Percentiles rank a stretch among this genome's conserved stretches.
Conservation (phyloP, 176 grass and related monocot genomes). For the Cenchrus americanus region DNA sequence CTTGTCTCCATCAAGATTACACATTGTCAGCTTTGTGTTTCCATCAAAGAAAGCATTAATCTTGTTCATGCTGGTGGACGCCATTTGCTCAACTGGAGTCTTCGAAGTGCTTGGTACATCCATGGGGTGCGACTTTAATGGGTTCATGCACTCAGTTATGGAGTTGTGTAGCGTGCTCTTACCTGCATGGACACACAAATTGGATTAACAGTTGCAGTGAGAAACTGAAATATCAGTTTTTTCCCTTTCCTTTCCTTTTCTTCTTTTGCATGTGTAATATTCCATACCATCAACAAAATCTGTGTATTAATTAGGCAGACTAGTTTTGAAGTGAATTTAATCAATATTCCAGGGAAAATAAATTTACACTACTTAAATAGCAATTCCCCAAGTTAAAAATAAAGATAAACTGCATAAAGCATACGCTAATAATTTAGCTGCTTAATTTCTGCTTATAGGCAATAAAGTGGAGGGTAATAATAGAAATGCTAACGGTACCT, state of each 20-base stretch:
- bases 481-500: conserved; percentile 47
- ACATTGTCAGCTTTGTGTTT: conserved; percentile 72
- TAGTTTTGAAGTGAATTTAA: neutral
- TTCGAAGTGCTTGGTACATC: conserved; percentile 56
- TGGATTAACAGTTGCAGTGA: conserved; percentile 26
- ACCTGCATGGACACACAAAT: conserved; percentile 61
- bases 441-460: conserved; percentile 10
- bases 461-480: neutral
- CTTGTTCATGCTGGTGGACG: conserved; percentile 50
- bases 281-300: conserved; percentile 19
- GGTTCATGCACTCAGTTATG: conserved; percentile 68
- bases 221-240: conserved; percentile 1
- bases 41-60: conserved; percentile 69
- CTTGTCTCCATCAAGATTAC: conserved; percentile 64
- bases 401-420: neutral
- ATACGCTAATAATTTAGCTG: neutral
- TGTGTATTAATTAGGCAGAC: conserved; percentile 12
- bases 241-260: neutral
- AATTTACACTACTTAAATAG: conserved; percentile 2
- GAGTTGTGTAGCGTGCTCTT: conserved; percentile 80
- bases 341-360: neutral
- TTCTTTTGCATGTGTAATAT: neutral
- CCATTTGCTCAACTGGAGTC: conserved; percentile 69
- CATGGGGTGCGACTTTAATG: conserved; percentile 50
- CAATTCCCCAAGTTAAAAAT: neutral